These are phyloP conservation scores for Herpetomonas samuelpessoai DNA, from an alignment of 208 protist genomes.

Conservation along the genomic window DNA sequence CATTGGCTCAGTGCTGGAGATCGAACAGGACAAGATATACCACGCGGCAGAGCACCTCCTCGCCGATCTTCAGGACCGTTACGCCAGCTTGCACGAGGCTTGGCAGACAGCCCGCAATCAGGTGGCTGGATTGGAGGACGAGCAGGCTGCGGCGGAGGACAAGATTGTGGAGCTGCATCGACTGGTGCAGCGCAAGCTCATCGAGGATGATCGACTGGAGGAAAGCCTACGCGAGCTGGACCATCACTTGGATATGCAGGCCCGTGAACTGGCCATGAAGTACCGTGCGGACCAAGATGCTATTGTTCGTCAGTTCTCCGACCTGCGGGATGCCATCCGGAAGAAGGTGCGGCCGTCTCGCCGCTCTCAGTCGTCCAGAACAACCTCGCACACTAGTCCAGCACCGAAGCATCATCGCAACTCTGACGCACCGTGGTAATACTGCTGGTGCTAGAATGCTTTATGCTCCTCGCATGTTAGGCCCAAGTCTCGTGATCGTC, in stretches of 20 bases:
- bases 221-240: slow-evolving; percentile 65
- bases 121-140: slow-evolving; percentile 48
- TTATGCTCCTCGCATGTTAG: no score
- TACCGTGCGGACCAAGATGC: slow-evolving; percentile 77
- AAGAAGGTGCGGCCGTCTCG: slow-evolving; percentile 33
- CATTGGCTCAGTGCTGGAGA: background rate
- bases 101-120: slow-evolving; percentile 48
- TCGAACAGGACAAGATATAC: slow-evolving; percentile 1
- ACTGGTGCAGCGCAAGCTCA: slow-evolving; percentile 70
- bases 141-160: slow-evolving; percentile 52
- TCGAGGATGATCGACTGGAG: slow-evolving; percentile 73
- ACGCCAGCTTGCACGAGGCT: slow-evolving; percentile 23
- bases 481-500: no score
- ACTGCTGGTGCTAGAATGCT: no score
- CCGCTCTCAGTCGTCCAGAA: slow-evolving; percentile 6
- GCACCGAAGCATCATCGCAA: slow-evolving; percentile 3
- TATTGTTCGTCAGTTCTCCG: slow-evolving; percentile 70
- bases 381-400: background rate
- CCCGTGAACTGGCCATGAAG: slow-evolving; percentile 76
- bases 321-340: slow-evolving; percentile 58
- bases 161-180: slow-evolving; percentile 68
- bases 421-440: no score
- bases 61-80: slow-evolving; percentile 17
- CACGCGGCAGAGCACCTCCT: slow-evolving; percentile 23
- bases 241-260: slow-evolving; percentile 69